A percentile compares a stretch with the other conserved stretches of the same genome.
Evolutionary conservation across 768 basidiomycete species (phyloP).

Genomic region (Suillus ampliporus): DNA sequence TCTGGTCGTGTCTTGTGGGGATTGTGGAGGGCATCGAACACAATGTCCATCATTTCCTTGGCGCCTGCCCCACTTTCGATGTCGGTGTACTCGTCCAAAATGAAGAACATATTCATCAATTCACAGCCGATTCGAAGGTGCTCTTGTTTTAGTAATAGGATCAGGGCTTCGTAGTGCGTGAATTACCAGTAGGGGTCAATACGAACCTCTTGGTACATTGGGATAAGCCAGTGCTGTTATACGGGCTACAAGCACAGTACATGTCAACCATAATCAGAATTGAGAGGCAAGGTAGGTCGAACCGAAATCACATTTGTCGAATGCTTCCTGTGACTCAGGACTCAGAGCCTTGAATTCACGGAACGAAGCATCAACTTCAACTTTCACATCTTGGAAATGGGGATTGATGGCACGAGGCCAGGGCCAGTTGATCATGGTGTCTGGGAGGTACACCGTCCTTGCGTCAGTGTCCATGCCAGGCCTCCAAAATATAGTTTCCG

Average conservation of each 20-base stretch:
- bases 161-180: neutral
- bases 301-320: conserved; percentile 50
- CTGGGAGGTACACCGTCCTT: conserved; percentile 35
- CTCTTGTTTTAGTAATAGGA: too few relatives aligned
- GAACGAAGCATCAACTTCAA: conserved; percentile 45
- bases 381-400: conserved; percentile 40
- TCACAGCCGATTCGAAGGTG: conserved; percentile 34
- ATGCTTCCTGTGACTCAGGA: conserved; percentile 41
- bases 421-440: conserved; percentile 49
- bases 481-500: neutral
- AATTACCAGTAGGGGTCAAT: neutral
- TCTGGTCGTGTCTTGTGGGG: conserved; percentile 12
- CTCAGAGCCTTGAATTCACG: conserved; percentile 42
- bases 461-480: neutral
- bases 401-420: conserved; percentile 48
- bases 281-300: neutral
- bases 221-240: conserved; percentile 13
- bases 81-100: conserved; percentile 40
- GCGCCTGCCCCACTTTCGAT: conserved; percentile 8
- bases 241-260: conserved; percentile 3
- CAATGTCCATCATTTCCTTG: conserved; percentile 8
- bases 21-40: conserved; percentile 14
- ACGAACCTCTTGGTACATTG: conserved; percentile 9
- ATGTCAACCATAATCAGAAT: neutral
- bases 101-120: conserved; percentile 38